These are phyloP conservation scores for Davidsoniella virescens DNA, from an alignment of 2,329 filamentous ascomycete genomes.

Conservation along the genomic window DNA sequence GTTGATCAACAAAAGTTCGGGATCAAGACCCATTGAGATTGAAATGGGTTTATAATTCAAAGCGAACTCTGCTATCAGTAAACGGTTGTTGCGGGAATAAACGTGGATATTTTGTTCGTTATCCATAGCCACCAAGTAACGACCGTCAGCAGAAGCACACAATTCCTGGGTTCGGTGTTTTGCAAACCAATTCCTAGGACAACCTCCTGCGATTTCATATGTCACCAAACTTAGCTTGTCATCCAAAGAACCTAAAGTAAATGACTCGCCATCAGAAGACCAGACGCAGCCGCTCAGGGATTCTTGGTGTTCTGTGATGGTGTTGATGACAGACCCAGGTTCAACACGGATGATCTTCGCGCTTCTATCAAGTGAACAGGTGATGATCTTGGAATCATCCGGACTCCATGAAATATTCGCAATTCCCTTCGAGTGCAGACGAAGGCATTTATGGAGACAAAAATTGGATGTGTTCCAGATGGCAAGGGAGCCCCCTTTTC, in stretches of 20 bases:
- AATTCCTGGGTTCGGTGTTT: conserved; percentile 69
- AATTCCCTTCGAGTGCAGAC: conserved; percentile 53
- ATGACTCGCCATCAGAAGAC: conserved; percentile 59
- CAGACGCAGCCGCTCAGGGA: conserved; percentile 84
- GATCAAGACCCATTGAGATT: conserved; percentile 66
- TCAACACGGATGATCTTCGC: conserved; percentile 64
- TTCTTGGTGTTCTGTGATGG: conserved; percentile 26
- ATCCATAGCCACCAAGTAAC: conserved; percentile 64
- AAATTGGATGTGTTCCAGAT: conserved; percentile 71
- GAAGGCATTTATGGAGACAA: conserved; percentile 38
- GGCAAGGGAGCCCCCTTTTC: conserved; percentile 55
- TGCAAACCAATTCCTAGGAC: conserved; percentile 48
- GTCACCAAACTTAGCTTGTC: conserved; percentile 49
- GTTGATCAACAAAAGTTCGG: conserved; percentile 67
- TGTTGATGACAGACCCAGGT: conserved; percentile 43
- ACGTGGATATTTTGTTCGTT: conserved; percentile 56
- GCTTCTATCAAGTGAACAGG: conserved; percentile 58
- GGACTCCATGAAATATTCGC: conserved; percentile 83
- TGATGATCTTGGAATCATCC: conserved; percentile 72
- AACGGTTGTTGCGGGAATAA: conserved; percentile 61
- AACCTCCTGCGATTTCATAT: conserved; percentile 49
- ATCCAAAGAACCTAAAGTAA: conserved; percentile 67
- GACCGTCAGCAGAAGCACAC: conserved; percentile 65
- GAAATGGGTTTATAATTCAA: conserved; percentile 54
- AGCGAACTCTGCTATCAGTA: conserved; percentile 37